A percentile compares a stretch with the other conserved stretches of the same genome.
phyloP scores from a whole-genome alignment of 2,329 filamentous ascomycete genomes.

The Xylariaceae sp. region DNA sequence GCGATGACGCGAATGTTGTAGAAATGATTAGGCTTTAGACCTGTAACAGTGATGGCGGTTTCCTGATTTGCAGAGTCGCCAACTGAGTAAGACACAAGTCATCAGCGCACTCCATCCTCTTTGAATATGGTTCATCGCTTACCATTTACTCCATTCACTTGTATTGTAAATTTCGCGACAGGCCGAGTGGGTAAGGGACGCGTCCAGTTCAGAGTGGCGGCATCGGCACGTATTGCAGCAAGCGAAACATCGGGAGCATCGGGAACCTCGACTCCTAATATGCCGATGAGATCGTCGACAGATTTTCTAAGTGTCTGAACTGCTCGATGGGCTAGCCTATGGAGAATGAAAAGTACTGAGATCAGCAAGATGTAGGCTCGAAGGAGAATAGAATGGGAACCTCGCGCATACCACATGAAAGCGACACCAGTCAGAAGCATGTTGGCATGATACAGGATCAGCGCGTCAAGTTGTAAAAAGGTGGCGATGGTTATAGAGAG shows the following conservation, averaged over 20 bases:
- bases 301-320: slow-evolving; percentile 88
- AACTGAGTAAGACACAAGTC: slow-evolving; percentile 47
- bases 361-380: slow-evolving; percentile 16
- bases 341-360: not conserved
- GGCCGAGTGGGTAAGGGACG: slow-evolving; percentile 61
- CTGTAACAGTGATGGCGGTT: slow-evolving; percentile 85
- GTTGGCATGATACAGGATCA: slow-evolving; percentile 48
- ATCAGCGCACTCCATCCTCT: slow-evolving; percentile 8
- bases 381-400: slow-evolving; percentile 3
- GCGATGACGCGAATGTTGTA: slow-evolving; percentile 94
- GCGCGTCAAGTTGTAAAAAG: slow-evolving; percentile 43
- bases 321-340: slow-evolving; percentile 77
- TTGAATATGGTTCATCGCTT: slow-evolving; percentile 32
- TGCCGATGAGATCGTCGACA: slow-evolving; percentile 82
- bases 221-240: slow-evolving; percentile 80
- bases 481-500: slow-evolving; percentile 35
- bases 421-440: slow-evolving; percentile 54
- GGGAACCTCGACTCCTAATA: slow-evolving; percentile 91
- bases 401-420: slow-evolving; percentile 47
- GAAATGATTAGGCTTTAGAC: slow-evolving; percentile 78
- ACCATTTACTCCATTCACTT: slow-evolving; percentile 92
- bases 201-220: slow-evolving; percentile 88
- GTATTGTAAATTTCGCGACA: slow-evolving; percentile 83
- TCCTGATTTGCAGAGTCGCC: slow-evolving; percentile 79
- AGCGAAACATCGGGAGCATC: slow-evolving; percentile 84